These are phyloP conservation scores for Cryptosporidium viatorum DNA, from an alignment of 169 alveolate genomes.

Conservation along the genomic window DNA sequence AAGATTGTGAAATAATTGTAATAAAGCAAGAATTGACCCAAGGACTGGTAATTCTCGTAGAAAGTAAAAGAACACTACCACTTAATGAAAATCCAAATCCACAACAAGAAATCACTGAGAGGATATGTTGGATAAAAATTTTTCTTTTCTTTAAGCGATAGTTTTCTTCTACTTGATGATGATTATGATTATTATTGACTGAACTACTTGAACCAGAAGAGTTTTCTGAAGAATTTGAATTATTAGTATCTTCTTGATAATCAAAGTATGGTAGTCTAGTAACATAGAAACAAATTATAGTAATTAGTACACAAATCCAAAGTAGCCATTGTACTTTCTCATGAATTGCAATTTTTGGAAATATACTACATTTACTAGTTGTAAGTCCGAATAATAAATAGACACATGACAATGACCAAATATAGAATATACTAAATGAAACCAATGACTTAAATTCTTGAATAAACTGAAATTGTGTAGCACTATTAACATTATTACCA, in stretches of 20 bases:
- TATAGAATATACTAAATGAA: slow-evolving; percentile 62
- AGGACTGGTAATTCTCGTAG: slow-evolving; percentile 73
- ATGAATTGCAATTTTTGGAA: slow-evolving; percentile 64
- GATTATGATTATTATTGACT: background rate
- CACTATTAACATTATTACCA: slow-evolving; percentile 11
- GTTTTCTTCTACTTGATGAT: background rate
- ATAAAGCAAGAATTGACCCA: slow-evolving; percentile 69
- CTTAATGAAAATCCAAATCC: slow-evolving; percentile 72
- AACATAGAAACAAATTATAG: slow-evolving; percentile 22
- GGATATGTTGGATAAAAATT: slow-evolving; percentile 37
- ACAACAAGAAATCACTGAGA: slow-evolving; percentile 62
- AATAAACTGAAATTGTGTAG: slow-evolving; percentile 23
- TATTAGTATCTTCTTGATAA: background rate
- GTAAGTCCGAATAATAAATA: slow-evolving; percentile 61
- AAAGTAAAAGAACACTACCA: slow-evolving; percentile 58
- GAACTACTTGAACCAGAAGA: background rate
- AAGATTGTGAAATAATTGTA: slow-evolving; percentile 58
- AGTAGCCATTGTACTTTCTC: slow-evolving; percentile 60
- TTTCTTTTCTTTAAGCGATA: slow-evolving; percentile 14
- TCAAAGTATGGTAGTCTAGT: slow-evolving; percentile 31
- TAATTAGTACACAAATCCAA: slow-evolving; percentile 37
- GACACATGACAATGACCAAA: slow-evolving; percentile 72
- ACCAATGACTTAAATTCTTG: slow-evolving; percentile 40
- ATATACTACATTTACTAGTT: slow-evolving; percentile 33
- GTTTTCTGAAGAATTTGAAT: slow-evolving; percentile 20